These are phyloP conservation scores for Camellia granthamiana DNA, from an alignment of 148 eudicot genomes.

Conservation along the genomic window DNA sequence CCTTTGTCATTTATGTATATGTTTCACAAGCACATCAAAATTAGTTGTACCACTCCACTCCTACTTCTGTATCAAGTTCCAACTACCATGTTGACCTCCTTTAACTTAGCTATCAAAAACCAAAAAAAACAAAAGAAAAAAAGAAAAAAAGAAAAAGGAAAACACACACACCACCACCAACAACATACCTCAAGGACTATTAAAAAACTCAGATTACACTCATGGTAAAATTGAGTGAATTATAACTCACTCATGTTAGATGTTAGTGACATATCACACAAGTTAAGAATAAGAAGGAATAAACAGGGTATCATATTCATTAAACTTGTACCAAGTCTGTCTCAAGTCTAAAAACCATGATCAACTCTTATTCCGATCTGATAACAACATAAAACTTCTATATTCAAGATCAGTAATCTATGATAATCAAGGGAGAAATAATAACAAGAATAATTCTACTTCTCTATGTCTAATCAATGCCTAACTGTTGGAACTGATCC, in stretches of 20 bases:
- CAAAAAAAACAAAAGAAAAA: neutral
- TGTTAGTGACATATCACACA: neutral
- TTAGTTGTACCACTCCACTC: too few species aligned
- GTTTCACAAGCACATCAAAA: too few species aligned
- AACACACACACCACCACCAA: too few species aligned
- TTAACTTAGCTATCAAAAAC: neutral
- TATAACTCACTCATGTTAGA: too few species aligned
- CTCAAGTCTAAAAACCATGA: neutral
- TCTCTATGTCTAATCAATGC: neutral
- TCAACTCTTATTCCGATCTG: neutral
- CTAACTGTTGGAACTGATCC: neutral
- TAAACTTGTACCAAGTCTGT: neutral
- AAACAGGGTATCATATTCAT: neutral
- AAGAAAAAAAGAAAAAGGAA: neutral
- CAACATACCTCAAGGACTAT: too few species aligned
- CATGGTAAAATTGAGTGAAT: too few species aligned
- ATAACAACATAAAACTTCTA: neutral
- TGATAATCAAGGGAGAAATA: neutral
- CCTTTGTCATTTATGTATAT: too few species aligned
- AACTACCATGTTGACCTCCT: too few species aligned
- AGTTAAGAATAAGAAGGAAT: neutral
- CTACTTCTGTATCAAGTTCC: too few species aligned
- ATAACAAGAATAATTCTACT: neutral
- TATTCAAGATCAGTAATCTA: neutral
- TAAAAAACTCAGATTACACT: too few species aligned